Conservation (phyloP, 805 yeast genomes). For the Metschnikowia vanudenii region DNA sequence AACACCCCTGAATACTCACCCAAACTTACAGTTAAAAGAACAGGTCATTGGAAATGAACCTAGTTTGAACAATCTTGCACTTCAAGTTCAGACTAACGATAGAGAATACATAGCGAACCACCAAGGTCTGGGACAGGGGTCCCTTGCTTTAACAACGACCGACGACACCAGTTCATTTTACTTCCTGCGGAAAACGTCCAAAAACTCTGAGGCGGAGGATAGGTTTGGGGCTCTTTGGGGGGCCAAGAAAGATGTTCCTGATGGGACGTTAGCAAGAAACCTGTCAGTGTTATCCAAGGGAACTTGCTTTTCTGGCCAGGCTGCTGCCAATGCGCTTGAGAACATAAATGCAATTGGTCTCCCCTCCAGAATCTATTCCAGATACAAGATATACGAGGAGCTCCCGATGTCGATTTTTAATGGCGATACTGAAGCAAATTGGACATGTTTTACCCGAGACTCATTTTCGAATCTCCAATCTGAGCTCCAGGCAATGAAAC, state of each 20-base stretch:
- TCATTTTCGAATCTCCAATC: conserved; percentile 25
- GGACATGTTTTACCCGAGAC: conserved; percentile 27
- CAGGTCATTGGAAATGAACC: not conserved
- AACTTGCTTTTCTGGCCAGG: not conserved
- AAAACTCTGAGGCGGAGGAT: too few species aligned
- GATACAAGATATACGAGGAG: conserved; percentile 15
- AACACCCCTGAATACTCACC: too few species aligned
- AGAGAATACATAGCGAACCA: not conserved
- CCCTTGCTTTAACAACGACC: not conserved
- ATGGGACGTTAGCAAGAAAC: not conserved
- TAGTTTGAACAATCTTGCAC: not conserved
- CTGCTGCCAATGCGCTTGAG: conserved; percentile 7
- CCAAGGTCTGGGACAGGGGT: not conserved
- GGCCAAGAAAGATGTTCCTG: not conserved
- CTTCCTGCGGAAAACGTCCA: not conserved
- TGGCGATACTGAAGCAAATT: conserved; percentile 24
- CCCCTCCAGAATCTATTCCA: conserved; percentile 11
- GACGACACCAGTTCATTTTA: not conserved
- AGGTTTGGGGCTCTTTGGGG: not conserved
- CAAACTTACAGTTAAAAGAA: not conserved
- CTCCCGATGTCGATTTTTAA: conserved; percentile 19
- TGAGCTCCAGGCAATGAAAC: conserved; percentile 25
- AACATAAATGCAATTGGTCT: conserved; percentile 8
- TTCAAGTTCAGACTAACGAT: not conserved
- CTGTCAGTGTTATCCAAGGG: not conserved